These are phyloP conservation scores for Drechslerella dactyloides DNA, from an alignment of 2,329 filamentous ascomycete genomes.

Conservation along the genomic window DNA sequence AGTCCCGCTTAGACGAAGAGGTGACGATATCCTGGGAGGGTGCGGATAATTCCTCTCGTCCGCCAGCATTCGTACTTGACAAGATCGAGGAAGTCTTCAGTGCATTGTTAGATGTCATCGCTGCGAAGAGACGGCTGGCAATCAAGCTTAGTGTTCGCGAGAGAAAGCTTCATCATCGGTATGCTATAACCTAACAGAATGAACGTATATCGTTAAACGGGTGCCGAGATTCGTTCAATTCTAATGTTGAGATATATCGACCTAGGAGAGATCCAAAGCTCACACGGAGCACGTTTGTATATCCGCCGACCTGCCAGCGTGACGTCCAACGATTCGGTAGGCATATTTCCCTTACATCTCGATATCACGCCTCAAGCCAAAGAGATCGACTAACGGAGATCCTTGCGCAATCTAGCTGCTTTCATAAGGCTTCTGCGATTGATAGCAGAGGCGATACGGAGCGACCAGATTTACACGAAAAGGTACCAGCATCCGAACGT, in stretches of 20 bases:
- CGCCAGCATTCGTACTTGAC: constrained; percentile 22
- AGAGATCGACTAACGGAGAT: constrained; percentile 4
- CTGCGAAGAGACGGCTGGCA: constrained; percentile 19
- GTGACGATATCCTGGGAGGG: constrained; percentile 26
- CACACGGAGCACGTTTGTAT: constrained; percentile 35
- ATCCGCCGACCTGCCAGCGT: constrained; percentile 20
- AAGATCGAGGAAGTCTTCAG: constrained; percentile 45
- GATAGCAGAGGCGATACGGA: constrained; percentile 33
- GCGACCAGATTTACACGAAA: constrained; percentile 42
- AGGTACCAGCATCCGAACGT: constrained; percentile 7
- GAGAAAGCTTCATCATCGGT: constrained; percentile 17
- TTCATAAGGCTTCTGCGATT: constrained; percentile 34
- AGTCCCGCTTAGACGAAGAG: constrained; percentile 14
- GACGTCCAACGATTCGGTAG: constrained; percentile 35
- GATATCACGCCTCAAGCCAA: background rate
- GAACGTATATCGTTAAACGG: background rate
- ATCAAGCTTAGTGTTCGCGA: constrained; percentile 25
- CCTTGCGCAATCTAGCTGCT: constrained; percentile 5
- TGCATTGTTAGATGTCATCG: constrained; percentile 30
- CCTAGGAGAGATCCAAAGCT: constrained; percentile 20
- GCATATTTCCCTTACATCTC: background rate
- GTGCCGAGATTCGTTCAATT: background rate
- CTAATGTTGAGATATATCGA: background rate
- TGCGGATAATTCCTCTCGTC: constrained; percentile 30
- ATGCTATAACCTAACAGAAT: background rate